Evolutionary conservation across 2,329 filamentous ascomycete genomes (phyloP), one percentile per base, ranked within the genome.

Genomic region (Corinectria fuckeliana): DNA sequence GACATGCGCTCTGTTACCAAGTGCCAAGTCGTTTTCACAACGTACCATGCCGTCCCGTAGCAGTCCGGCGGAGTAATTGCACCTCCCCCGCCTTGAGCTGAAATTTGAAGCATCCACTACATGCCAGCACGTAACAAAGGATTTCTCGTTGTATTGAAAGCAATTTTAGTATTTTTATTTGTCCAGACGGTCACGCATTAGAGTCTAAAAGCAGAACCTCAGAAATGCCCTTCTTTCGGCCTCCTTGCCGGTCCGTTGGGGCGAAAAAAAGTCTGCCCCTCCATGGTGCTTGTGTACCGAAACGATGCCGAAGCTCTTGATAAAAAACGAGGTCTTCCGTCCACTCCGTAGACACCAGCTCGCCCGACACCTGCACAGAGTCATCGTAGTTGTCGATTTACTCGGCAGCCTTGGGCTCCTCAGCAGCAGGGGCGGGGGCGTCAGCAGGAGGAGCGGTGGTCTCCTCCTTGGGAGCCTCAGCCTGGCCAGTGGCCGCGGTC

Each of bases 401-500:
- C 81, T 87, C 85, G 71, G 82, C 78, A 73, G 82, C 80, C 88
- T 92, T 93, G 72, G 85, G 78, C 84, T 92, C 91, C 77, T 88
- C 85, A 56, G 81, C 73, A 52, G 50, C 57, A 32, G 61, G 23
- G 59, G 82, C 69, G 60, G 84, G 77, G 65, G 88, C 81, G 72
- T 88, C 87, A 60, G 83, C 75, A 65, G 84, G 80, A 70, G 82
- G 81, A 61, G 82, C 74, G 68, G 86, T 80, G 66, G 81, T 79
- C 28, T 77, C 75, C 62, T 78, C 77, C 73, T 78, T 77, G 56
- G 74, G 68, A 60, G 87, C 78, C 61, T 85, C 79, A 61, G 81
- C 77, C 71, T 85, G 81, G 63, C 78, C 77, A 63, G 79, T 77
- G 61, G 85, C 83, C 69, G 90, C 82, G 73, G 91, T 87, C 85